phyloP scores from a whole-genome alignment of 2,329 filamentous ascomycete genomes.

The Leptoxyphium fumago region DNA sequence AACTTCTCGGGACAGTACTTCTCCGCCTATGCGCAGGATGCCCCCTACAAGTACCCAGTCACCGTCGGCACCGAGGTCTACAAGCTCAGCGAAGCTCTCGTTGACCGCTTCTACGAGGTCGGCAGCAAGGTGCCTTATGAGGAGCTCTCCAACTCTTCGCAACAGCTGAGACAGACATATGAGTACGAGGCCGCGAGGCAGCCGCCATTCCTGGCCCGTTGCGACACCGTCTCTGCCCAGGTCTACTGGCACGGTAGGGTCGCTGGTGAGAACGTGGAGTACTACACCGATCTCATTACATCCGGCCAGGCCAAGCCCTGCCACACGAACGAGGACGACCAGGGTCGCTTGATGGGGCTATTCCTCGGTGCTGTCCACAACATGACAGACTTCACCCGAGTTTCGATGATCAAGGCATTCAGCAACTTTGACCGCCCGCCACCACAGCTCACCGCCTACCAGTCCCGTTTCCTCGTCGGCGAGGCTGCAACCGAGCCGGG shows the following conservation, averaged over 20 bases:
- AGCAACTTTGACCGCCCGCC: constrained; percentile 1
- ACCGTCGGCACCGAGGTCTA: neutral
- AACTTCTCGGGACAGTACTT: constrained; percentile 1
- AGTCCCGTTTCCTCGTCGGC: neutral
- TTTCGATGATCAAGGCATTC: neutral
- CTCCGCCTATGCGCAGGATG: neutral
- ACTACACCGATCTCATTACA: neutral
- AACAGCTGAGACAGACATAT: too few species aligned
- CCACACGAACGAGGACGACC: constrained; percentile 1
- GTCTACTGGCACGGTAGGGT: too few species aligned
- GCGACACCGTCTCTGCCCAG: too few species aligned
- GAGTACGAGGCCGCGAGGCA: too few species aligned
- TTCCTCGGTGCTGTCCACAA: neutral
- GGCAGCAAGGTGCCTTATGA: too few species aligned
- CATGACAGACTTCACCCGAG: neutral
- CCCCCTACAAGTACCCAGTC: neutral
- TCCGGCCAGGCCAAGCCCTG: neutral
- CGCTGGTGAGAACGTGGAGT: too few species aligned
- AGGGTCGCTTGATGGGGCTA: neutral
- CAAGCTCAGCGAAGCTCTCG: neutral
- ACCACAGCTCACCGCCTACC: neutral
- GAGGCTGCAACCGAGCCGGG: neutral
- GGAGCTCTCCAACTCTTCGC: too few species aligned
- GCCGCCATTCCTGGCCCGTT: too few species aligned
- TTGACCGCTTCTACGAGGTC: neutral